A percentile compares a stretch with the other conserved stretches of the same genome.
These are phyloP conservation scores for Amanita thiersii DNA, from an alignment of 768 basidiomycete genomes.

Conservation along the genomic window DNA sequence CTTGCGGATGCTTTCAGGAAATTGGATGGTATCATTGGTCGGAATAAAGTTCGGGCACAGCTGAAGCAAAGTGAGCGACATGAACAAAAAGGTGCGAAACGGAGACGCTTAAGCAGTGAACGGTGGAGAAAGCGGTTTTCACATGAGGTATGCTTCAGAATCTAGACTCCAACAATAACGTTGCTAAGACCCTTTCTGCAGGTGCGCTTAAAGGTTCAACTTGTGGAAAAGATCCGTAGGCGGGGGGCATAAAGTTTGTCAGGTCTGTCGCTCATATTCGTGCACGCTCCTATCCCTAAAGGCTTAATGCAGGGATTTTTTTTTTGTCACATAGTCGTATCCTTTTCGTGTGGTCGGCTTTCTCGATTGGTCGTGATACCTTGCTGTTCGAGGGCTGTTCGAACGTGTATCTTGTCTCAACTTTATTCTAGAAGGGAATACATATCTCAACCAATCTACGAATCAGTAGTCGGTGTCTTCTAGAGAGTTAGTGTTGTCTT, in stretches of 20 bases:
- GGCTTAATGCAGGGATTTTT: no score
- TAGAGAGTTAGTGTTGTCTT: no score
- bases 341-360: no score
- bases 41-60: constrained; percentile 49
- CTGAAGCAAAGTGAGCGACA: constrained; percentile 49
- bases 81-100: constrained; percentile 78
- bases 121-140: constrained; percentile 78
- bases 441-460: no score
- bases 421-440: no score
- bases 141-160: constrained; percentile 54
- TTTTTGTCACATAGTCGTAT: no score
- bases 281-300: no score
- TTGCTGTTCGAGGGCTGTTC: no score
- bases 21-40: constrained; percentile 41
- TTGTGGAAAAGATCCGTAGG: constrained; percentile 71
- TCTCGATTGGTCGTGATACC: no score
- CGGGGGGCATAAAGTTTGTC: constrained; percentile 50
- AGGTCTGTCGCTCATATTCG: background rate
- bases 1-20: constrained; percentile 38
- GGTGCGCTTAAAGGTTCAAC: constrained; percentile 78
- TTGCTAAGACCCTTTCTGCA: constrained; percentile 19
- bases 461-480: no score
- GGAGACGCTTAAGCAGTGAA: constrained; percentile 64
- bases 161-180: constrained; percentile 5
- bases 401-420: no score